Base-by-base conservation (phyloP, 2,329 filamentous ascomycete genomes). In the Eurotiales sp. region DNA sequence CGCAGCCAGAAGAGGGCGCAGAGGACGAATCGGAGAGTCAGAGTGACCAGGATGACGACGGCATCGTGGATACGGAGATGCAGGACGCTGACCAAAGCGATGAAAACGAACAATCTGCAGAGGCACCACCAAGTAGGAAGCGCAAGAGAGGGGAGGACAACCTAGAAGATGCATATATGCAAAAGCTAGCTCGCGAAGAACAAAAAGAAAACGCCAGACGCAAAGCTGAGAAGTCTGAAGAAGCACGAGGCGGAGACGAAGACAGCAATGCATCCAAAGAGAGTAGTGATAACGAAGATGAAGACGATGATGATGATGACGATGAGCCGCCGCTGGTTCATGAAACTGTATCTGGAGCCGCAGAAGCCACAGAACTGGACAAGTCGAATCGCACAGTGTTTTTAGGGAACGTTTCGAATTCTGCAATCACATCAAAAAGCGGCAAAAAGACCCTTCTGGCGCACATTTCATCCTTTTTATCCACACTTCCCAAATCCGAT, bases 381-480 rank as follows among this genome's bases (percentile, higher is more conserved):
- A 96, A 95, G 74, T 88, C 92, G 8, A 82, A 82, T 52, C 87
- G 93, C 51, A 99, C 93, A 6, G 84, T 97, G 37, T 99, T 97
- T 72, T 76, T 99, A 11, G 87, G 88, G 63, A 99, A 99, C 64
- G 89, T 99, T 41, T 90, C 90, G 12, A 85, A 81, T 19, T 77
- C 86, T 47, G 90, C 89, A 37, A 89, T 97, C 62, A 87, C 84
- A 44, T 90, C 87, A 23, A 95, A 95, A 64, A 72, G 84, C 2
- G 86, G 85, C 29, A 90, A 89, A 72, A 95, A 90, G 74, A 79
- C 80, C 2, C 80, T 96, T 25, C 75, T 89, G 58, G 76, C 80
- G 37, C 89, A 96, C 67, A 81, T 96, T 41, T 78, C 81, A n/a
- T 90, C 89, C 1, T 86, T 90, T 62, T 77, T 95, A 45, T 77